Conservation (phyloP, 2,329 filamentous ascomycete genomes). For the Plenodomus lindquistii region DNA sequence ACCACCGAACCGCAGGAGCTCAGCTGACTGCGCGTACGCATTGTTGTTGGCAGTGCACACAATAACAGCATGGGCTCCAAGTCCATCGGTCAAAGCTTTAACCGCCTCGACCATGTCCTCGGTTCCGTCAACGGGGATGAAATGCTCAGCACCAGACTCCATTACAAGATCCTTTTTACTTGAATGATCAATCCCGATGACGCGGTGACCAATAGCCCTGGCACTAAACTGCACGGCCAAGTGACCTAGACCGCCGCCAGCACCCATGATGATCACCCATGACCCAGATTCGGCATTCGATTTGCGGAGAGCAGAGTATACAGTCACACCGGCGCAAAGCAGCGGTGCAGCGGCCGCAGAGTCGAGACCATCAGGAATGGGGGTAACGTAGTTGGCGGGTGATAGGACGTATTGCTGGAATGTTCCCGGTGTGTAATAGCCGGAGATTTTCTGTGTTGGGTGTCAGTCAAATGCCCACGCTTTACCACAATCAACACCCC, state of each 20-base stretch:
- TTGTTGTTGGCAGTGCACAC: conserved; percentile 56
- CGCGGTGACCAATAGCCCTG: conserved; percentile 64
- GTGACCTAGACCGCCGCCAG: conserved; percentile 68
- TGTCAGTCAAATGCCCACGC: no score
- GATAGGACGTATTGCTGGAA: conserved; percentile 71
- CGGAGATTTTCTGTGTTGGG: conserved; percentile 54
- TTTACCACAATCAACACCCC: background rate
- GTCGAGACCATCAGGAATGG: conserved; percentile 64
- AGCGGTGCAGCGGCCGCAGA: conserved; percentile 66
- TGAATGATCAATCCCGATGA: conserved; percentile 68
- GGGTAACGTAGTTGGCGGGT: conserved; percentile 70
- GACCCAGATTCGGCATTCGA: conserved; percentile 62
- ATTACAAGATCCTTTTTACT: conserved; percentile 66
- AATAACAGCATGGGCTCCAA: conserved; percentile 64
- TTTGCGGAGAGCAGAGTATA: conserved; percentile 68
- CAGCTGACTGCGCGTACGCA: conserved; percentile 49
- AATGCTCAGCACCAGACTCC: conserved; percentile 67
- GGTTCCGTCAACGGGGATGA: conserved; percentile 64
- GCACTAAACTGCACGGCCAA: conserved; percentile 64
- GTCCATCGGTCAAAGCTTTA: conserved; percentile 58
- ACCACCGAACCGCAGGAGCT: conserved; percentile 51
- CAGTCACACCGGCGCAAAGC: conserved; percentile 69
- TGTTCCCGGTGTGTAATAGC: conserved; percentile 72
- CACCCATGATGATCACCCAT: conserved; percentile 60
- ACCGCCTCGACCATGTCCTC: conserved; percentile 58